Evolutionary conservation across 2,329 filamentous ascomycete species (phyloP), one percentile per base, ranked within the genome.

Genomic region (Chaetoscypha palmicola): DNA sequence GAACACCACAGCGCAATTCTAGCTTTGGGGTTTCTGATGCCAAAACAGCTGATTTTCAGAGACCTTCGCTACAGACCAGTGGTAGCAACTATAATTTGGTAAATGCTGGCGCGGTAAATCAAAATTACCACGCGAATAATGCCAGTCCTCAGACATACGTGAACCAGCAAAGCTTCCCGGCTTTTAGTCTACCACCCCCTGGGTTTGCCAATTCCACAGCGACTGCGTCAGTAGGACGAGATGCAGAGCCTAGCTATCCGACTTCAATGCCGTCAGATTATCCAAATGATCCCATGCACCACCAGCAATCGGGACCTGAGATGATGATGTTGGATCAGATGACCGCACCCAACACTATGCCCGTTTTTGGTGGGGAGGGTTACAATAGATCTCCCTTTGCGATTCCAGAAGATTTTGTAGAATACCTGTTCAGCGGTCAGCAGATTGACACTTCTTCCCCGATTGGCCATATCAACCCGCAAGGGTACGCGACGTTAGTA

Each of bases 331-430:
- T 81, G 14, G 76, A 81, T 53, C 75, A 80, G 48, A 80, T 82
- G 73, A 65, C 74, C 33, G 73, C 74, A 58, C 71, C 73, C 12
- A 81, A 79, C 45, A 80, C 85, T 3, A 86, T 94, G 55, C 88
- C 91, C 1, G 83, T 96, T 20, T 96, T 96, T 64, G 88, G 88
- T 12, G 81, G 77, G 20, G 88, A 94, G 56, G 83, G 79, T 14
- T 81, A 87, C 48, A 90, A 86, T 55, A 86, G 91, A 45, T 94
- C 89, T 2, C 89, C 91, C 0, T 91, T 91, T 60, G 73, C 84
- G 7, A 85, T 94, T 68, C 83, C 86, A 0, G 87, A 94, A 59
- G 88, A 94, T 58, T 92, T 92, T 58, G 82, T 90, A 52, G 81
- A 83, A 4, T 94, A 85, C 71, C 65, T 94, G 20, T 94, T 94